These are phyloP conservation scores for Lachancea sp. DNA, from an alignment of 805 yeast species.

Conservation along the genomic window DNA sequence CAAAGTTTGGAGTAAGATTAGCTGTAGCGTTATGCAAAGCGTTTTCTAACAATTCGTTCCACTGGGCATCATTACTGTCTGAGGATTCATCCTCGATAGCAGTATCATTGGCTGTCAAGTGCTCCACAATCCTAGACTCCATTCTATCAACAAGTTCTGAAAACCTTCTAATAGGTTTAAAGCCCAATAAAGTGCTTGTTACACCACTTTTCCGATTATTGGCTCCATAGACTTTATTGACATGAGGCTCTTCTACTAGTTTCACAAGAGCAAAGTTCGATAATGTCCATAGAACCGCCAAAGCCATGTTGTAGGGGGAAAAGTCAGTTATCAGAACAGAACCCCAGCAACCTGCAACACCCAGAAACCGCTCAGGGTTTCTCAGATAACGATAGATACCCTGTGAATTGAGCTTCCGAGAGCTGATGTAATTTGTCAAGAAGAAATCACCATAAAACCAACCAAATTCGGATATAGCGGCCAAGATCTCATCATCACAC, in stretches of 20 bases:
- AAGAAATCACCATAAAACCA: slow-evolving; percentile 89
- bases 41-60: slow-evolving; percentile 10
- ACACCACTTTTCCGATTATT: slow-evolving; percentile 50
- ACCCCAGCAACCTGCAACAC: slow-evolving; percentile 78
- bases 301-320: slow-evolving; percentile 40
- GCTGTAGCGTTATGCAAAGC: slow-evolving; percentile 23
- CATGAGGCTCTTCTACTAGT: slow-evolving; percentile 71
- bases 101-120: slow-evolving; percentile 3
- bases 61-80: slow-evolving; percentile 4
- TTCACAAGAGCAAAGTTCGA: slow-evolving; percentile 62
- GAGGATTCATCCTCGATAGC: slow-evolving; percentile 1
- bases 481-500: slow-evolving; percentile 62
- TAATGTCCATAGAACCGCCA: slow-evolving; percentile 60
- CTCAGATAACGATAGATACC: slow-evolving; percentile 79
- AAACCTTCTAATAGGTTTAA: slow-evolving; percentile 32
- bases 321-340: slow-evolving; percentile 52
- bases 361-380: slow-evolving; percentile 74
- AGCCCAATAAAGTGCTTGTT: slow-evolving; percentile 36
- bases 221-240: slow-evolving; percentile 69
- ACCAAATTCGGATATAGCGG: slow-evolving; percentile 75
- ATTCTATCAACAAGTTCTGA: slow-evolving; percentile 39
- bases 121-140: slow-evolving; percentile 19
- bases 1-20: slow-evolving; percentile 24
- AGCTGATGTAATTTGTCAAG: slow-evolving; percentile 46
- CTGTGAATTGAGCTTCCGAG: slow-evolving; percentile 55